Conservation (phyloP, 345 rosid species). For the Brassica juncea region DNA sequence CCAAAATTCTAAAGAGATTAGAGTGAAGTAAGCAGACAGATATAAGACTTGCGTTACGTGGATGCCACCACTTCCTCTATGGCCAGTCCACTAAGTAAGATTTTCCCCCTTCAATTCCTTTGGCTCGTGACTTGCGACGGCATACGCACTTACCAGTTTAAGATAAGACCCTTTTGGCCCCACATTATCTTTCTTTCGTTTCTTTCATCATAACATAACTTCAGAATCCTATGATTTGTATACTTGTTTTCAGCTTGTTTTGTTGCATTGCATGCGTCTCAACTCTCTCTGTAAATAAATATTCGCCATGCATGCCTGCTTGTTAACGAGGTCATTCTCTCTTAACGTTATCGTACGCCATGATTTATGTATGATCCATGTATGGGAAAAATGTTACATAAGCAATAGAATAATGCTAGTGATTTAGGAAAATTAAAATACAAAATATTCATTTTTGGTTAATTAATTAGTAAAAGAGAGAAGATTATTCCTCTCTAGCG, state of each 20-base stretch:
- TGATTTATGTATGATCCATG: conserved; percentile 11
- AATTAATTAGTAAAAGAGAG: conserved; percentile 30
- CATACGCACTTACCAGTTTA: conserved; percentile 26
- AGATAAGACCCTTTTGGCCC: conserved; percentile 37
- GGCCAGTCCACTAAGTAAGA: conserved; percentile 53
- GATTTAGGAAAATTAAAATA: background rate
- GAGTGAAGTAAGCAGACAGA: conserved; percentile 52
- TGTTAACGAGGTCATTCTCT: conserved; percentile 17
- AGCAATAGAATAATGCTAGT: conserved; percentile 9
- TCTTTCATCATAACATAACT: conserved; percentile 24
- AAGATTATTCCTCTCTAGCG: conserved; percentile 34
- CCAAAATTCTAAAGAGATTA: conserved; percentile 36
- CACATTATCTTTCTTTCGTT: background rate
- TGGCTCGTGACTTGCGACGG: conserved; percentile 24
- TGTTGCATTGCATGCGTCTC: conserved; percentile 26
- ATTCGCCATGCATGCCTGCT: conserved; percentile 24
- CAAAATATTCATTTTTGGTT: conserved; percentile 3
- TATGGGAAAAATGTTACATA: conserved; percentile 18
- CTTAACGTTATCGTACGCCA: conserved; percentile 10
- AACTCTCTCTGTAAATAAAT: background rate
- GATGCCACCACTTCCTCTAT: conserved; percentile 58
- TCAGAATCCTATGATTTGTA: conserved; percentile 31
- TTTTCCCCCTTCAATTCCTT: conserved; percentile 19
- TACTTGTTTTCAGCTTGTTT: conserved; percentile 23
- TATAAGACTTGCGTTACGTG: conserved; percentile 47